phyloP scores from a whole-genome alignment of 2,329 filamentous ascomycete genomes.

The Stenocarpella maydis region DNA sequence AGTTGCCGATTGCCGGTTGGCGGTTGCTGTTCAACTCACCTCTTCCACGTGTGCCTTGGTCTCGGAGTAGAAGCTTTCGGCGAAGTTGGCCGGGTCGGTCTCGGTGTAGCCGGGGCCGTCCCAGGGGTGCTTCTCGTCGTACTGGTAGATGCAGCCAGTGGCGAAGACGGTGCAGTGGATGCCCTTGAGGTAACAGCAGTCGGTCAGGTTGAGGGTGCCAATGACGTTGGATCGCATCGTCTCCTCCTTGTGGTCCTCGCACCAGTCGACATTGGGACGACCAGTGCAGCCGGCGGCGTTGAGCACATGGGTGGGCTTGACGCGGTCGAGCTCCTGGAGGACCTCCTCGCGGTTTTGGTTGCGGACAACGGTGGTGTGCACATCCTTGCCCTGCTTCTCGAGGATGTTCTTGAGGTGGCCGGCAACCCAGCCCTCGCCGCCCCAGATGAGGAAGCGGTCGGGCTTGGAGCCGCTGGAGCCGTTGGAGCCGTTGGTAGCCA shows the following conservation, averaged over 20 bases:
- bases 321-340: slow-evolving; percentile 60
- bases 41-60: slow-evolving; percentile 73
- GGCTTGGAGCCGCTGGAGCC: slow-evolving; percentile 32
- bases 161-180: slow-evolving; percentile 73
- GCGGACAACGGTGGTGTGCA: slow-evolving; percentile 66
- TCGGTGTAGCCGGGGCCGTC: slow-evolving; percentile 68
- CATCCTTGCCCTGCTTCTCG: slow-evolving; percentile 66
- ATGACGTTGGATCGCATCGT: slow-evolving; percentile 74
- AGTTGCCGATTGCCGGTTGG: not conserved
- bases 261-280: slow-evolving; percentile 75
- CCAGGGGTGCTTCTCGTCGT: slow-evolving; percentile 67
- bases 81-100: slow-evolving; percentile 70
- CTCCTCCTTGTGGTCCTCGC: slow-evolving; percentile 73
- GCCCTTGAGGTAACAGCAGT: slow-evolving; percentile 64
- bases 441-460: slow-evolving; percentile 69
- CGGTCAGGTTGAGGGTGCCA: slow-evolving; percentile 69
- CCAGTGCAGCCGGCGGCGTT: slow-evolving; percentile 73
- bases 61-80: slow-evolving; percentile 72
- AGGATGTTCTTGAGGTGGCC: slow-evolving; percentile 68
- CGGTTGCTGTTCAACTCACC: slow-evolving; percentile 48
- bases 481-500: slow-evolving; percentile 37
- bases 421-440: slow-evolving; percentile 69
- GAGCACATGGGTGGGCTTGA: slow-evolving; percentile 72
- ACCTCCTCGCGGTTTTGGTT: slow-evolving; percentile 71
- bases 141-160: slow-evolving; percentile 73